These are phyloP conservation scores for Rasamsonia emersonii DNA, from an alignment of 2,329 filamentous ascomycete genomes.

Conservation along the genomic window DNA sequence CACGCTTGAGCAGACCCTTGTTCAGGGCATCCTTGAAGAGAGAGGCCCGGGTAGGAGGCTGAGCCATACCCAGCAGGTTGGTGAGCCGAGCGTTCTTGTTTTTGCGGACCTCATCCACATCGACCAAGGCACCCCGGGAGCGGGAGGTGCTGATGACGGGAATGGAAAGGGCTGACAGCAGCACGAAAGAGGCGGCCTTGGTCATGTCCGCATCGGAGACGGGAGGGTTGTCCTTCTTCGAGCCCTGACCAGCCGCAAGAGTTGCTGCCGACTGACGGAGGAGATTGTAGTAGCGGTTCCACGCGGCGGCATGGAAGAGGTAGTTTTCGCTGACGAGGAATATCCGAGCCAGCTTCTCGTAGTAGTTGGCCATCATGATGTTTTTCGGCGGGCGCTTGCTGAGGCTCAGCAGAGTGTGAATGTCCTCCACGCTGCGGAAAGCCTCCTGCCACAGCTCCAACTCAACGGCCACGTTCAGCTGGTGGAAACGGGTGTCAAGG, in stretches of 20 bases:
- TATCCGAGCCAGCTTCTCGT: conserved; percentile 96
- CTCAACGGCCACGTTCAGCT: conserved; percentile 95
- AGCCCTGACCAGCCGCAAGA: conserved; percentile 73
- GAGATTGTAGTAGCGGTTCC: conserved; percentile 95
- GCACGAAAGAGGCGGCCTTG: conserved; percentile 89
- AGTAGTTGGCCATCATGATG: conserved; percentile 99
- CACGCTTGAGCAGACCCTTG: conserved; percentile 89
- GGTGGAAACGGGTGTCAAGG: conserved; percentile 95
- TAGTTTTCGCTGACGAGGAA: conserved; percentile 99
- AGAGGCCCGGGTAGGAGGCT: conserved; percentile 76
- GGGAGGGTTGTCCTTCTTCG: conserved; percentile 90
- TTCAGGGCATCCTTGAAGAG: conserved; percentile 94
- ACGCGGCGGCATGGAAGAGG: conserved; percentile 95
- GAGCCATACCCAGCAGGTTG: conserved; percentile 87
- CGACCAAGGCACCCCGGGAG: conserved; percentile 89
- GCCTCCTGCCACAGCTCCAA: conserved; percentile 98
- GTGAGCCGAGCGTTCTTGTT: conserved; percentile 98
- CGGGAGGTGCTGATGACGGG: conserved; percentile 98
- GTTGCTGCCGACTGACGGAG: conserved; percentile 81
- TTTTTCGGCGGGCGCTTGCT: conserved; percentile 99
- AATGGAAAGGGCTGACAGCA: conserved; percentile 91
- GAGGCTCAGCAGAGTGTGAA: conserved; percentile 91
- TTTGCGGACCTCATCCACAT: conserved; percentile 94
- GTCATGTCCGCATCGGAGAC: conserved; percentile 84
- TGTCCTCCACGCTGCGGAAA: conserved; percentile 98